Evolutionary conservation across 2,329 filamentous ascomycete species (phyloP).

Genomic region (Laburnicola sp.): DNA sequence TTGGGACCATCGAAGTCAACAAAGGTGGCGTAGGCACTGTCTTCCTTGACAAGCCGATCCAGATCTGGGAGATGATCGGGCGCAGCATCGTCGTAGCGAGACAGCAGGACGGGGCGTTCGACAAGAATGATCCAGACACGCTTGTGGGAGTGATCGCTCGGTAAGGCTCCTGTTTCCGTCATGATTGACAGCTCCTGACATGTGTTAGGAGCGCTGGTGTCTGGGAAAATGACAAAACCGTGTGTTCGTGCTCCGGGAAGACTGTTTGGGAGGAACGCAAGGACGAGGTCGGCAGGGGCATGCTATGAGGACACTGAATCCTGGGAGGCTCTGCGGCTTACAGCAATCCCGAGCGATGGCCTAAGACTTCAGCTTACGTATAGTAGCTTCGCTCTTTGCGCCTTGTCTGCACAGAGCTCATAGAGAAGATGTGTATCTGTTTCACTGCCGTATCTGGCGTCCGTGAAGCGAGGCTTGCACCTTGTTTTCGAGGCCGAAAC

Average conservation of each 20-base stretch:
- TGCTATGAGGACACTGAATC: slow-evolving; percentile 63
- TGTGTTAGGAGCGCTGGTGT: slow-evolving; percentile 81
- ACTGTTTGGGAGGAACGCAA: slow-evolving; percentile 96
- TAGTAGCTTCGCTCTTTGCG: not conserved
- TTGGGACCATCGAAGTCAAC: slow-evolving; percentile 77
- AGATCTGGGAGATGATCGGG: slow-evolving; percentile 96
- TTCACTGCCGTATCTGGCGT: slow-evolving; percentile 20
- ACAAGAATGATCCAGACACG: slow-evolving; percentile 79
- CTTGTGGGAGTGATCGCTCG: slow-evolving; percentile 86
- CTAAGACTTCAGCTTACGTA: not conserved
- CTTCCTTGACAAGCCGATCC: slow-evolving; percentile 79
- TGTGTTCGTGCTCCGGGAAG: slow-evolving; percentile 97
- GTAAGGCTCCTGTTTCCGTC: slow-evolving; percentile 2
- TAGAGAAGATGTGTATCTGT: slow-evolving; percentile 22
- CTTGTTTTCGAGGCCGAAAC: slow-evolving; percentile 42
- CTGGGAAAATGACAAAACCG: slow-evolving; percentile 97
- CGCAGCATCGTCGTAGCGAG: slow-evolving; percentile 85
- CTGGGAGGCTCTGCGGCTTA: not conserved
- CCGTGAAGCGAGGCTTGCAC: slow-evolving; percentile 24
- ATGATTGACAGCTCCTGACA: slow-evolving; percentile 7
- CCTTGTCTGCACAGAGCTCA: not conserved
- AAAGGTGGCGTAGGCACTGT: slow-evolving; percentile 74
- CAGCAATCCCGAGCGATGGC: not conserved
- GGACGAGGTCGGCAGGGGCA: slow-evolving; percentile 86
- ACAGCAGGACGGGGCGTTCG: slow-evolving; percentile 61